Evolutionary conservation across 148 eudicot genomes (phyloP), one percentile per base, ranked within the genome.

Genomic region (Diospyros kaki): DNA sequence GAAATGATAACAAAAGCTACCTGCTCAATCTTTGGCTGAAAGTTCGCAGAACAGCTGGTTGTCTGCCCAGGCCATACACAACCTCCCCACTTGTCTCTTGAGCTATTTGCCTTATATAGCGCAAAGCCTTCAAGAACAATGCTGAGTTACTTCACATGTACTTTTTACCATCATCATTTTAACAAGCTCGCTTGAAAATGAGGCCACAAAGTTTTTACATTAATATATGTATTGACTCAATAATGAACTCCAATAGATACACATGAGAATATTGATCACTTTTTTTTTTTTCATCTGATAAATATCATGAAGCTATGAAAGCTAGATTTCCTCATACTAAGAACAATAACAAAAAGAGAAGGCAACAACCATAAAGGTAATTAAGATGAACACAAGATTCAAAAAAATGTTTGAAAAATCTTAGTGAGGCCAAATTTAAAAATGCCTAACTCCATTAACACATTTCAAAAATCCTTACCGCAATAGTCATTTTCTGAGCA

Each of bases 1-100:
- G 79, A 61, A 73, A 52, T 38, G 14, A 58, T n/a, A 45, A 51
- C 40, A 66, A 43, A n/a, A 39, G 15, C 52, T 77, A 92, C 98
- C 94, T 90, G 96, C 88, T 86, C 63, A 95, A 76, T 83, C 94
- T 86, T 83, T 92, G 98, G 87, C 97, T 92, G 77, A 95, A 92
- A 51, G 94, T 92, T 71, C 98, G 85, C 52, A 95, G 84, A 62
- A 92, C 91, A 70, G 98, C 96, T 46, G 98, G 98, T 78, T 92
- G 97, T 81, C 97, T 84, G 64, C 98, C 98, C 75, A 90, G 77
- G 74, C 97, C 83, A 77, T 92, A 94, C 54, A 89, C 88, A 51
- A 94, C 92, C 81, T 94, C 98, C 10, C 98, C 98, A 81, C 97
- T 94, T 56, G 97, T 87, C 84, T 94, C 98, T 59, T 90, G 97